Percentiles rank a stretch among this genome's conserved stretches.
Conservation (phyloP, 441 rosid genomes). For the Populus hybrid region DNA sequence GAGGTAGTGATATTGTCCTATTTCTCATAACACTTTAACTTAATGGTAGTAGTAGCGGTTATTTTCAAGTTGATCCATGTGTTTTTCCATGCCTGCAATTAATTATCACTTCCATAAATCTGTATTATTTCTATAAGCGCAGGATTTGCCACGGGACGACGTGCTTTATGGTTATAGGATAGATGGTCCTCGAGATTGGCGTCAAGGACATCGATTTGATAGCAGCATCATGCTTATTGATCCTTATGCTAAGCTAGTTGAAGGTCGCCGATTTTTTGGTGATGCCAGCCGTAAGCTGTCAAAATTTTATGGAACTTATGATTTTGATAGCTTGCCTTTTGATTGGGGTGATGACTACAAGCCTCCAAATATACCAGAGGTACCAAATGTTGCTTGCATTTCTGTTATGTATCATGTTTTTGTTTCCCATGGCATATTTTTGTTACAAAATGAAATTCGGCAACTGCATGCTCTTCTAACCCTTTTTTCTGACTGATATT, state of each 20-base stretch:
- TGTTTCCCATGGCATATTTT: conserved; percentile 13
- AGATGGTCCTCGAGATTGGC: conserved; percentile 84
- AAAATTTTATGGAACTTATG: conserved; percentile 77
- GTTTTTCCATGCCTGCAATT: background rate
- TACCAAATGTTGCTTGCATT: conserved; percentile 23
- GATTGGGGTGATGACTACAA: conserved; percentile 79
- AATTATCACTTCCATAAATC: conserved; percentile 15
- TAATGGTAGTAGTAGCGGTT: background rate
- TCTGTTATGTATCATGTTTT: background rate
- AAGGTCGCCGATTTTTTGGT: conserved; percentile 74
- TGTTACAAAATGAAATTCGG: background rate
- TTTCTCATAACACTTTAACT: background rate
- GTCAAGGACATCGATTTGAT: conserved; percentile 86
- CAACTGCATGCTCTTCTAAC: background rate
- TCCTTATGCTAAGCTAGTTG: conserved; percentile 88
- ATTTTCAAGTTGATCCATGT: background rate
- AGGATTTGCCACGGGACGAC: conserved; percentile 72
- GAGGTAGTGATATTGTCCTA: conserved; percentile 43
- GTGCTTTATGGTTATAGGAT: conserved; percentile 83
- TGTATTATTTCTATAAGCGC: conserved; percentile 18
- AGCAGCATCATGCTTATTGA: conserved; percentile 59
- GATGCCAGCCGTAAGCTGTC: conserved; percentile 56
- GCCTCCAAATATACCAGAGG: conserved; percentile 83
- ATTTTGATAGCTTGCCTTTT: conserved; percentile 73
- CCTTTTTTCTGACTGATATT: background rate